phyloP scores from a whole-genome alignment of 768 basidiomycete species.

The Kwoniella botswanensis region DNA sequence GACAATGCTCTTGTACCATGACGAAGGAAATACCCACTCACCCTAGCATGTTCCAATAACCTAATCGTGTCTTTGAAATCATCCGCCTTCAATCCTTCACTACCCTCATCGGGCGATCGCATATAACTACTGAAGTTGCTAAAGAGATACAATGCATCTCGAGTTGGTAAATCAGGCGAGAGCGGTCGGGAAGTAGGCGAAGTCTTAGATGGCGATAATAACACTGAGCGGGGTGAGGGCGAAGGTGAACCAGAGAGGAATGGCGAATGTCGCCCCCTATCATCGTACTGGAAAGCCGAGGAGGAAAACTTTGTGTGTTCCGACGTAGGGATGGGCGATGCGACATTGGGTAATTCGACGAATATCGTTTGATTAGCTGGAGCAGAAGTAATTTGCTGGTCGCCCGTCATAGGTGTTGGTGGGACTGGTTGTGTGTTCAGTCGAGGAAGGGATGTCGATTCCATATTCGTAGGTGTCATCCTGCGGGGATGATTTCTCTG shows the following conservation, averaged over 20 bases:
- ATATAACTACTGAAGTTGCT: constrained; percentile 54
- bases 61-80: constrained; percentile 52
- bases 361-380: constrained; percentile 4
- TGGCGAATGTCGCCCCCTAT: too few relatives aligned
- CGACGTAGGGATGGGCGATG: neutral
- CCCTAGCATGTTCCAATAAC: constrained; percentile 54
- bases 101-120: constrained; percentile 50
- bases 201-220: constrained; percentile 5
- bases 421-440: constrained; percentile 5
- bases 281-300: neutral
- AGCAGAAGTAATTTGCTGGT: constrained; percentile 4
- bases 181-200: constrained; percentile 19
- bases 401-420: constrained; percentile 3
- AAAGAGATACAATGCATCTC: constrained; percentile 55
- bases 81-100: constrained; percentile 40
- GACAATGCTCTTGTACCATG: neutral
- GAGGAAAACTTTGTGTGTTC: neutral
- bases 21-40: constrained; percentile 22
- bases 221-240: neutral
- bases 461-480: neutral
- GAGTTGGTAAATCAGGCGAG: constrained; percentile 52
- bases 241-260: neutral
- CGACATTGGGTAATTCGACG: neutral
- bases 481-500: neutral
- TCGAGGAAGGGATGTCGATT: constrained; percentile 3